These are phyloP conservation scores for Aspergillus sp. DNA, from an alignment of 2,329 filamentous ascomycete genomes.

Conservation along the genomic window DNA sequence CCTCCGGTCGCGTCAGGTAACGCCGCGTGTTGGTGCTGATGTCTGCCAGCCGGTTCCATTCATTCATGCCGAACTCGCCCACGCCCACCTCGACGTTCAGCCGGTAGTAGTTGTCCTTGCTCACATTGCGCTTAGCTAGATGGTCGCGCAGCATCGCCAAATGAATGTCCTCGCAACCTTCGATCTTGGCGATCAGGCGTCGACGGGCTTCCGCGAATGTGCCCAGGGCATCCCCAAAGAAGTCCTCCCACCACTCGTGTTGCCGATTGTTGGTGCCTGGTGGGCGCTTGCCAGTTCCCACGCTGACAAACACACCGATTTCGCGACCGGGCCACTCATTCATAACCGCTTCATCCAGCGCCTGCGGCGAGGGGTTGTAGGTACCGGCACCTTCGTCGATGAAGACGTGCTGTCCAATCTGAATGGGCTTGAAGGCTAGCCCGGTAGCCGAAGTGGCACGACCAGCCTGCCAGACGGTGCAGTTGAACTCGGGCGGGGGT, in stretches of 20 bases:
- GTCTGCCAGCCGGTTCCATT: conserved; percentile 90
- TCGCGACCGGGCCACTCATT: conserved; percentile 97
- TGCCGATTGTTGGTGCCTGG: conserved; percentile 68
- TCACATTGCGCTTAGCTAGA: conserved; percentile 74
- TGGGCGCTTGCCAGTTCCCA: conserved; percentile 88
- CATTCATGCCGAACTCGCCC: conserved; percentile 97
- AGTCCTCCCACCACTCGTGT: conserved; percentile 90
- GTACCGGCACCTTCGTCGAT: conserved; percentile 89
- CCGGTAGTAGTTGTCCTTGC: conserved; percentile 87
- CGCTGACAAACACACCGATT: conserved; percentile 85
- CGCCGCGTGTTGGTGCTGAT: conserved; percentile 89
- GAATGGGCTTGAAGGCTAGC: conserved; percentile 92
- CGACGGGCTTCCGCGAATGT: conserved; percentile 89
- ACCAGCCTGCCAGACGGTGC: conserved; percentile 95
- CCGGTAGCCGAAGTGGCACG: conserved; percentile 90
- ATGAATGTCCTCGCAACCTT: conserved; percentile 90
- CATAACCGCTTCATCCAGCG: conserved; percentile 83
- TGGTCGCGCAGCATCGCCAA: conserved; percentile 80
- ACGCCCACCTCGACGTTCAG: conserved; percentile 97
- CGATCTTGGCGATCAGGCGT: conserved; percentile 85
- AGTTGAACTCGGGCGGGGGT: conserved; percentile 85
- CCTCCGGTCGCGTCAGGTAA: conserved; percentile 72
- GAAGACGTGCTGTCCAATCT: conserved; percentile 89
- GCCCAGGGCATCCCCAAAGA: conserved; percentile 69
- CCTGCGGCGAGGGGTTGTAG: conserved; percentile 84